Conservation (phyloP, 2,329 filamentous ascomycete genomes). For the Parastagonospora avenae region DNA sequence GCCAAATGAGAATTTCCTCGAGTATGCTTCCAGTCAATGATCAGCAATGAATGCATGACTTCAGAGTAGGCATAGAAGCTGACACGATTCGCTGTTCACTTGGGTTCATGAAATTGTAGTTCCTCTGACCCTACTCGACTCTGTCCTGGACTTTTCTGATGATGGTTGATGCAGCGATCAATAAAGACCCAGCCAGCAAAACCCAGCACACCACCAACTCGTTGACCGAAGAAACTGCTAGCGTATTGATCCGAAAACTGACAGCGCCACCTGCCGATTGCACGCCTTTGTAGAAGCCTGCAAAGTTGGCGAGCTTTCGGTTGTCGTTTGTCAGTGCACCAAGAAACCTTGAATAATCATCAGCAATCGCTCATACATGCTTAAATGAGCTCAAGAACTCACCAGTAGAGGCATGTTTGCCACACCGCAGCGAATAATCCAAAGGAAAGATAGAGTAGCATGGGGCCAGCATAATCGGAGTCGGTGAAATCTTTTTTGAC, state of each 20-base stretch:
- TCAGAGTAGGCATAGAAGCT: too few relatives aligned
- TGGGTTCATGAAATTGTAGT: too few relatives aligned
- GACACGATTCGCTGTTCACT: too few relatives aligned
- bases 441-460: constrained; percentile 88
- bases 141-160: too few relatives aligned
- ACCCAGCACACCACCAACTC: constrained; percentile 79
- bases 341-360: constrained; percentile 69
- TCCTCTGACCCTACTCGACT: too few relatives aligned
- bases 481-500: constrained; percentile 51
- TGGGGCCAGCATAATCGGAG: constrained; percentile 75
- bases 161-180: too few relatives aligned
- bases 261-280: constrained; percentile 81
- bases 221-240: constrained; percentile 63
- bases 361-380: background rate
- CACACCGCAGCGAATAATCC: constrained; percentile 85
- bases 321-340: constrained; percentile 87
- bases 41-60: too few relatives aligned
- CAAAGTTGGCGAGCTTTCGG: constrained; percentile 85
- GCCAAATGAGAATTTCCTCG: too few relatives aligned
- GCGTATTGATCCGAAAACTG: constrained; percentile 69
- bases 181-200: constrained; percentile 61
- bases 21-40: too few relatives aligned
- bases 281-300: constrained; percentile 85
- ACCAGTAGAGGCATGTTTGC: constrained; percentile 90
- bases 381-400: constrained; percentile 25